These are phyloP conservation scores for Canavalia ensiformis DNA, from an alignment of 306 rosid species.

Conservation along the genomic window DNA sequence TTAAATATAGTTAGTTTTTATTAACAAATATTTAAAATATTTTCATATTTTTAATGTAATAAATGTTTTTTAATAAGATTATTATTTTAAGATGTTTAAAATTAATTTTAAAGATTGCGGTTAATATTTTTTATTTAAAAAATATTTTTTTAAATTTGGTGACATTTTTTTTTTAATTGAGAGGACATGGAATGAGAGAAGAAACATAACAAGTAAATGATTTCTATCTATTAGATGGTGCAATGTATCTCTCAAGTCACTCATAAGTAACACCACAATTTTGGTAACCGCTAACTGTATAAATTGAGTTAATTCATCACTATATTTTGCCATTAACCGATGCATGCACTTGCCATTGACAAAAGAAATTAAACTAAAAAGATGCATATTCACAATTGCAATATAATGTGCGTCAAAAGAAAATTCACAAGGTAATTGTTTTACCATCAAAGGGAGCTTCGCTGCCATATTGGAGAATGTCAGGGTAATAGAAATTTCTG, in stretches of 20 bases:
- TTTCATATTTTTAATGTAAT: no score
- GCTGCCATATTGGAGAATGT: constrained; percentile 11
- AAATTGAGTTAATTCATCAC: constrained; percentile 9
- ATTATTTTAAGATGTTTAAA: no score
- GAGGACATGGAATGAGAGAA: neutral
- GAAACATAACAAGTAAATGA: neutral
- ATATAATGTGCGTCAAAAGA: constrained; percentile 28
- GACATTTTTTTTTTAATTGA: neutral
- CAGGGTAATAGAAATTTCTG: neutral
- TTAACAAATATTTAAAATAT: no score
- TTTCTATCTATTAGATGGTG: constrained; percentile 30
- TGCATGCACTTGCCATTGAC: constrained; percentile 33
- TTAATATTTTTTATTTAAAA: neutral
- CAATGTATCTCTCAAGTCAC: constrained; percentile 41
- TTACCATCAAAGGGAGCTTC: constrained; percentile 11
- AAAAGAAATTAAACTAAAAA: neutral
- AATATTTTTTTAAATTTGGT: neutral
- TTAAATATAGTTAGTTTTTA: no score
- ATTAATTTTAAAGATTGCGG: no score
- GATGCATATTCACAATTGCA: neutral
- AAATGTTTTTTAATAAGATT: no score
- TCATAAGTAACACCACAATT: constrained; percentile 9
- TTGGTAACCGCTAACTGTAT: neutral
- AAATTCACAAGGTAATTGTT: neutral
- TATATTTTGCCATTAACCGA: constrained; percentile 17